Conservation (phyloP, 2,329 filamentous ascomycete species). For the Bimuria novae-zelandiae region DNA sequence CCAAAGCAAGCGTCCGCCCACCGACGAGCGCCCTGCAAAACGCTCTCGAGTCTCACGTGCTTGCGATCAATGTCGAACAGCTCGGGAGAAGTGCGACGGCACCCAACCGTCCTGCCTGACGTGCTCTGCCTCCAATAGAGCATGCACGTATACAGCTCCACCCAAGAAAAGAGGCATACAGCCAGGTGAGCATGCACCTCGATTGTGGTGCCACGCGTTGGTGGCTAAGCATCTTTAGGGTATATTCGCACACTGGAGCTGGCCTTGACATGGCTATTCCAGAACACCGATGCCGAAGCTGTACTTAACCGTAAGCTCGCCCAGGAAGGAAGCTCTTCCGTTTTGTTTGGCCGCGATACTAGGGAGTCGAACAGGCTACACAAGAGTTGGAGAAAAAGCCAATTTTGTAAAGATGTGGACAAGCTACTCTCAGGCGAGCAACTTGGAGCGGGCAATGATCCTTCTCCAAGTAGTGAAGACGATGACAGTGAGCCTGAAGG, state of each 20-base stretch:
- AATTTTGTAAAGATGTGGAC: slow-evolving; percentile 66
- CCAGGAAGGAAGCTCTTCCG: slow-evolving; percentile 51
- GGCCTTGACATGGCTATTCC: slow-evolving; percentile 68
- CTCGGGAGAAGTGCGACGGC: slow-evolving; percentile 75
- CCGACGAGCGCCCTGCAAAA: slow-evolving; percentile 44
- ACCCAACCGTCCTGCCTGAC: slow-evolving; percentile 68
- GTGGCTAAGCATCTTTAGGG: slow-evolving; percentile 47
- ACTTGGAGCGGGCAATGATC: slow-evolving; percentile 13
- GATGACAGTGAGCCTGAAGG: slow-evolving; percentile 33
- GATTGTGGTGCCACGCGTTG: not conserved
- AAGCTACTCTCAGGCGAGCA: slow-evolving; percentile 59
- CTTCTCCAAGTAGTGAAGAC: slow-evolving; percentile 30
- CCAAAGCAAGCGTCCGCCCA: slow-evolving; percentile 1
- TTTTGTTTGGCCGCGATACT: slow-evolving; percentile 59
- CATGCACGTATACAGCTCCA: slow-evolving; percentile 73
- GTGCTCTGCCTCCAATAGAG: slow-evolving; percentile 65
- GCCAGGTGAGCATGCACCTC: slow-evolving; percentile 48
- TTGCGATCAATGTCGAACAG: slow-evolving; percentile 70
- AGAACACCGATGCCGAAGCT: slow-evolving; percentile 63
- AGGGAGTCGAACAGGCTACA: slow-evolving; percentile 62
- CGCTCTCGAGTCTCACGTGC: slow-evolving; percentile 69
- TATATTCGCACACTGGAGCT: slow-evolving; percentile 76
- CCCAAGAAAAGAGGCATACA: slow-evolving; percentile 79
- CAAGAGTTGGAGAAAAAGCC: slow-evolving; percentile 66
- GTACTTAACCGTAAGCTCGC: slow-evolving; percentile 61